Evolutionary conservation across 345 rosid genomes (phyloP).

Genomic region (Pelargonium nanum): DNA sequence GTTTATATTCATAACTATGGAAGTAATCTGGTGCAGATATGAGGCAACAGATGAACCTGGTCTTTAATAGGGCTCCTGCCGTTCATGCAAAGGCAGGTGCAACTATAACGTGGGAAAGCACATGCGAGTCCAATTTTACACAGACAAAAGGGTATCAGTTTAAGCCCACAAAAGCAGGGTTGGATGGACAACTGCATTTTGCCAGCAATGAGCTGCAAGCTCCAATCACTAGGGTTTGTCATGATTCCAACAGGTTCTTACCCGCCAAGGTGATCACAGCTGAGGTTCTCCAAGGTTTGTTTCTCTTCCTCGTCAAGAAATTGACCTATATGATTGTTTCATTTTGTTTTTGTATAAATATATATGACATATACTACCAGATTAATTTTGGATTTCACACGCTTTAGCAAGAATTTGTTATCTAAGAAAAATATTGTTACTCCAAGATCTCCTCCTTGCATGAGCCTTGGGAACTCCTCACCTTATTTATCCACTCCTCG

Average conservation of each 20-base stretch:
- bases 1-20: background rate
- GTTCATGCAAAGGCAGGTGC: slow-evolving; percentile 29
- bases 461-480: too few species aligned
- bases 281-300: slow-evolving; percentile 41
- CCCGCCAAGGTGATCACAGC: slow-evolving; percentile 23
- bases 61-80: slow-evolving; percentile 39
- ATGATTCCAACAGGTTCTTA: slow-evolving; percentile 34
- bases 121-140: slow-evolving; percentile 32
- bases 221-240: slow-evolving; percentile 16
- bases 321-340: background rate
- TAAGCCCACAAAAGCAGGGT: slow-evolving; percentile 34
- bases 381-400: background rate
- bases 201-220: slow-evolving; percentile 24
- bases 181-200: slow-evolving; percentile 29
- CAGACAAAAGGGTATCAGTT: slow-evolving; percentile 30
- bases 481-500: too few species aligned
- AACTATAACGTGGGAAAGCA: slow-evolving; percentile 34
- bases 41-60: slow-evolving; percentile 46
- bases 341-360: background rate
- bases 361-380: background rate
- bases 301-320: slow-evolving; percentile 4
- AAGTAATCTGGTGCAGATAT: slow-evolving; percentile 38
- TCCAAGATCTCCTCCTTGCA: background rate
- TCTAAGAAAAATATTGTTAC: background rate
- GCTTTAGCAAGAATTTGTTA: background rate